Base-by-base conservation (phyloP, 192 early-diverging fungal species). In the Phlyctochytrium arcticum region DNA sequence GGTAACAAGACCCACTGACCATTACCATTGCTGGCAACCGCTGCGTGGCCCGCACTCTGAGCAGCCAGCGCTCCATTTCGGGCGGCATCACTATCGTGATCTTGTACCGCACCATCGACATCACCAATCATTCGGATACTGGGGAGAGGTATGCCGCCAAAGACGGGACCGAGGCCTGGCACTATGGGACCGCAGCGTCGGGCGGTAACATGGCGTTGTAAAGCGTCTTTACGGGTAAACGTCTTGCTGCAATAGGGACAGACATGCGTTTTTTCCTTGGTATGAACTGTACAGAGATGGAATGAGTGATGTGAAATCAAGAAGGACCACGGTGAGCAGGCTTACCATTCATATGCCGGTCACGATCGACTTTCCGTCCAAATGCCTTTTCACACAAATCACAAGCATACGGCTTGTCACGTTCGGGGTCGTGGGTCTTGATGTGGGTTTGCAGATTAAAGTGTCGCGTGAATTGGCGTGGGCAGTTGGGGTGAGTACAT, bases 381-480 rank as follows among this genome's bases (percentile, higher is more conserved):
- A 90, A 90, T 19, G 72, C 64, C 36, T 84, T 85, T 15, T 60
- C 54, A 53, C 88, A 90, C 15, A 62, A 54, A 2, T 65, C 54
- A 62, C 88, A 90, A 33, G 60, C 62, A 71, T 78, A 87, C 27
- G 75, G 75, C 35, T 80, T 83, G 29, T 82, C 75, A 30, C 88
- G 81, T 49, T 82, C 75, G 10, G 85, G 86, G 68, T 90, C 77
- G 54, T 90, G 88, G 1, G 84, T 90, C 58, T 65, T 66, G 33
- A 80, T 65, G 55, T 90, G 88, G 9, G 81, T 78, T 50, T 86
- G 74, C 62, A 90, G 74, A 61, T 90, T 90, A 62, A 83, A 88
- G 48, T 80, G 79, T 42, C 88, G 75, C 26, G 81, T 80, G 42
- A 88, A 90, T 6, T 74, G 71, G 59, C 79, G 69, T 34, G 68